Evolutionary conservation across 305 asterid genomes (phyloP), one percentile per base, ranked within the genome.

Genomic region (Fraxinus baroniana): DNA sequence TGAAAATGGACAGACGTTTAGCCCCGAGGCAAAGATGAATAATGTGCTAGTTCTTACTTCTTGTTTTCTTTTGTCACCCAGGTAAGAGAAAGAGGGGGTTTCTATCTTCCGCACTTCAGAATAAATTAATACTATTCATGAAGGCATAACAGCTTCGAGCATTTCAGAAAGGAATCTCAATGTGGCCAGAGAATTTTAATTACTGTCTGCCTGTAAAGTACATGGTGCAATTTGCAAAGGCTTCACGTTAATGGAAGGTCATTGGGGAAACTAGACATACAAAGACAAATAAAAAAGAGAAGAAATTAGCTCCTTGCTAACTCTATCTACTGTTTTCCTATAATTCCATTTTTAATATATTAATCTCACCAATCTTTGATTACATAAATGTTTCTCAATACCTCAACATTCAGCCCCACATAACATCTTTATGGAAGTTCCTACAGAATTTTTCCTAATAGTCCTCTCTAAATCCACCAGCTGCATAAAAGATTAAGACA

Each of bases 121-220:
- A 24, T 75, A 8, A 22, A 13, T 77, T 33, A 60, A 46, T 9
- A 36, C 44, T 78, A 26, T 81, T 83, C 46, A 28, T 74, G 79
- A 79, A 66, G 49, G 55, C 44, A 71, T 33, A 79, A 74, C 30
- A 74, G 17, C 78, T 55, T 74, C 60, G 33, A 64, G 80, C 83
- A 44, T 41, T 79, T 79, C 52, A n/a, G 55, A 70, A 72, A n/a
- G 46, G 80, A 74, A 72, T 32, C 30, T 32, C 78, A 80, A 15
- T 39, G 79, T 55, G 4, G 79, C 44, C 76, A 62, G 32, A 44
- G 60, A 74, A 64, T 36, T 81, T 18, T 8, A 55, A 2, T 33
- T 26, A 78, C 10, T 49, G 60, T 30, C 60, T 12, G 9, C 70
- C 79, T 78, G 26, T 26, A 55, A 37, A 36, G 49, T 55, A 26